Percentiles rank a stretch among this genome's conserved stretches.
Evolutionary conservation across 805 yeast species (phyloP).

Genomic region (Schwanniomyces occidentalis): DNA sequence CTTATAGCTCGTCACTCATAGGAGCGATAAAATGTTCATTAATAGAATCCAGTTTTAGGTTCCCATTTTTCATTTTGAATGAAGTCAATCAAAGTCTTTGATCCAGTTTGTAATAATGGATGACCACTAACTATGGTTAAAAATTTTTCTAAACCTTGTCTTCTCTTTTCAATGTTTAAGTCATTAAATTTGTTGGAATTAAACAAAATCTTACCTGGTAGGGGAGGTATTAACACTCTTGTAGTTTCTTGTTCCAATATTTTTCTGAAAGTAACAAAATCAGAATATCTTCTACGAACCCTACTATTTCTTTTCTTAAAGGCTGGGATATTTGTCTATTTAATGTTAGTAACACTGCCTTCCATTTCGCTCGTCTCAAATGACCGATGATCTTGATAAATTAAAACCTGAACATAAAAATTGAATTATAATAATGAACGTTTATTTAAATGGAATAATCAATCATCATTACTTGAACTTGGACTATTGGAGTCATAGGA

Average conservation of each 20-base stretch:
- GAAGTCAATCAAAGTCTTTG: slow-evolving; percentile 74
- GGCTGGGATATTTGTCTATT: slow-evolving; percentile 80
- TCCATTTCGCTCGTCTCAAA: no score
- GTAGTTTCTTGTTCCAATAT: slow-evolving; percentile 74
- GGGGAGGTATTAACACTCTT: slow-evolving; percentile 77
- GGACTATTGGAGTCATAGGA: no score
- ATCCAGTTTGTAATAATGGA: slow-evolving; percentile 86
- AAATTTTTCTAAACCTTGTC: slow-evolving; percentile 82
- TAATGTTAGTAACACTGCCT: slow-evolving; percentile 11
- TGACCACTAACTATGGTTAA: slow-evolving; percentile 82
- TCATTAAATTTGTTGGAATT: slow-evolving; percentile 74
- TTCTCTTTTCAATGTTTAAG: slow-evolving; percentile 77
- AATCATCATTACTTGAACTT: no score
- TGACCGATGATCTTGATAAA: no score
- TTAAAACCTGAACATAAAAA: no score
- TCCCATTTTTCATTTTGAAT: slow-evolving; percentile 87
- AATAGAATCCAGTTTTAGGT: slow-evolving; percentile 12
- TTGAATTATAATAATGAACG: no score
- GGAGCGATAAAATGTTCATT: no score
- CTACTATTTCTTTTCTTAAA: slow-evolving; percentile 62
- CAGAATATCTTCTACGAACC: slow-evolving; percentile 86
- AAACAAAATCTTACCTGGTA: slow-evolving; percentile 84
- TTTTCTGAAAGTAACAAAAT: slow-evolving; percentile 79
- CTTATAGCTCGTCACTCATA: no score
- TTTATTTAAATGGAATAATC: no score